phyloP scores from a whole-genome alignment of 257 asterid genomes.

The Cruciata laevipes region DNA sequence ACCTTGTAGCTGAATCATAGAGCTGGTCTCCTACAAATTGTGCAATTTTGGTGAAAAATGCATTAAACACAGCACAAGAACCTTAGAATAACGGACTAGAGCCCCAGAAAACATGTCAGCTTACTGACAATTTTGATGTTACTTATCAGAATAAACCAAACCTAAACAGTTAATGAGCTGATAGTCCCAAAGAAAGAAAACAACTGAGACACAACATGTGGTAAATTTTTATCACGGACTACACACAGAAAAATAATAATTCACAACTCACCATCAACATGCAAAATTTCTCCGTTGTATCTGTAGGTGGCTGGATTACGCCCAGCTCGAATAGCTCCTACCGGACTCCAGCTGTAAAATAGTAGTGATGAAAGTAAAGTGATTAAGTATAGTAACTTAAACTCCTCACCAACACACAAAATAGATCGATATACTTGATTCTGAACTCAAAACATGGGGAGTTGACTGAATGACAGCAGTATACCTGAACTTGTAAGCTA shows the following conservation, averaged over 20 bases:
- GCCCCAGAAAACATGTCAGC: background rate
- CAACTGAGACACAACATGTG: background rate
- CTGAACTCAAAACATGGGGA: background rate
- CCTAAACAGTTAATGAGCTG: background rate
- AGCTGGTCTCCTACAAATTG: constrained; percentile 63
- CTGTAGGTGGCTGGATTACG: constrained; percentile 74
- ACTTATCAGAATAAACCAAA: background rate
- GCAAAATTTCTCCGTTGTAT: constrained; percentile 54
- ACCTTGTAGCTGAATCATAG: constrained; percentile 76
- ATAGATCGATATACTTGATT: background rate
- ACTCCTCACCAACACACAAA: background rate
- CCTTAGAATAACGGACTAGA: background rate
- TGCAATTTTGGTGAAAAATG: constrained; percentile 8
- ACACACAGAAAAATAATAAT: background rate
- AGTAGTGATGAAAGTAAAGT: constrained; percentile 1
- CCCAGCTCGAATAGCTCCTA: constrained; percentile 86
- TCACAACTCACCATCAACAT: constrained; percentile 66
- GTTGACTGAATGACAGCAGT: background rate
- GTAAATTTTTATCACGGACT: background rate
- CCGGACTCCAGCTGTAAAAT: constrained; percentile 87
- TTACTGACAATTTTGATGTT: background rate
- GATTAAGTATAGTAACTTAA: background rate
- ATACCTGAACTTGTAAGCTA: constrained; percentile 94
- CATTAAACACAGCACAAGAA: background rate
- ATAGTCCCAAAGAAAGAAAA: background rate